Evolutionary conservation across 2,329 filamentous ascomycete species (phyloP).

Genomic region (Xylariaceae sp.): DNA sequence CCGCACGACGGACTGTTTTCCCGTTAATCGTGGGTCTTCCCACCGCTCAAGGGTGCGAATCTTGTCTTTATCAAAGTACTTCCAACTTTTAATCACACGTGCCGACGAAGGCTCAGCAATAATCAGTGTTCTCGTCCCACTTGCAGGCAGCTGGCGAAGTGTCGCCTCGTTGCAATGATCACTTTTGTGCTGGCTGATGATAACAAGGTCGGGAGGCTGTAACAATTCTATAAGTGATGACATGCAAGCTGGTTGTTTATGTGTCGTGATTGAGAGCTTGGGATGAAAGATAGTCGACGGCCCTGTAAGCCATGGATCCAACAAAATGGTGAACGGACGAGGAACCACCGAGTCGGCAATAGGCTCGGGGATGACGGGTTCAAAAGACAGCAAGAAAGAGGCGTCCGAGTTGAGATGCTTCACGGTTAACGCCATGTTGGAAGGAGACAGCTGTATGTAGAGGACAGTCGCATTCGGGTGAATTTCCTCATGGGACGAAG

Average conservation of each 20-base stretch:
- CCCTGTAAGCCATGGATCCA: conserved; percentile 74
- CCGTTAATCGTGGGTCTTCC: conserved; percentile 48
- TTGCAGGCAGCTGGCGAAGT: conserved; percentile 64
- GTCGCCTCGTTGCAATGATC: conserved; percentile 76
- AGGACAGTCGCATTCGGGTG: conserved; percentile 4
- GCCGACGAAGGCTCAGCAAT: conserved; percentile 70
- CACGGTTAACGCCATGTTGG: conserved; percentile 65
- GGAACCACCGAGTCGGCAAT: conserved; percentile 44
- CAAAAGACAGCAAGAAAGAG: conserved; percentile 69
- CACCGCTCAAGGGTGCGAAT: conserved; percentile 53
- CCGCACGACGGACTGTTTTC: conserved; percentile 45
- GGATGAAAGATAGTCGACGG: conserved; percentile 65
- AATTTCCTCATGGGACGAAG: conserved; percentile 9
- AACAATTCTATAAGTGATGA: conserved; percentile 53
- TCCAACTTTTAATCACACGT: conserved; percentile 69
- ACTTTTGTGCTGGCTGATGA: conserved; percentile 55
- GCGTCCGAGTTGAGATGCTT: conserved; percentile 69
- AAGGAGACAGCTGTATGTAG: conserved; percentile 1
- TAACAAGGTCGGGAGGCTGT: conserved; percentile 51
- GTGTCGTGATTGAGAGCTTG: conserved; percentile 64
- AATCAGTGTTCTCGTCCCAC: conserved; percentile 63
- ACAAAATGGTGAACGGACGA: conserved; percentile 67
- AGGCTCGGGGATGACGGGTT: conserved; percentile 54
- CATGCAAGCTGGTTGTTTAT: conserved; percentile 61
- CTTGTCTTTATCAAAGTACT: conserved; percentile 65